phyloP scores from a whole-genome alignment of 2,329 filamentous ascomycete species.

The Fusarium nematophilum region DNA sequence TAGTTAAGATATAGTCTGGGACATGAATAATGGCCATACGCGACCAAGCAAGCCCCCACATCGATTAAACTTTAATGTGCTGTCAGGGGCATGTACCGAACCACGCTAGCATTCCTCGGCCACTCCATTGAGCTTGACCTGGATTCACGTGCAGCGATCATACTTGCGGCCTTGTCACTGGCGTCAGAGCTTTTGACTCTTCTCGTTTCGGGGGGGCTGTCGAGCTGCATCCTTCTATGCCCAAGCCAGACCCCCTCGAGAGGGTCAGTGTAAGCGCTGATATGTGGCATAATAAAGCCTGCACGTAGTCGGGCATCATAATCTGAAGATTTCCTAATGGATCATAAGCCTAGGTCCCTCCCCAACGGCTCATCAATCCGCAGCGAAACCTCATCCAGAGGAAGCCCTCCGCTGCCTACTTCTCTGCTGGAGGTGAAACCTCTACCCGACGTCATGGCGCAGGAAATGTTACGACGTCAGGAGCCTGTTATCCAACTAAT shows the following conservation, averaged over 20 bases:
- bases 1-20: background rate
- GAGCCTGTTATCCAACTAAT: background rate
- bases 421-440: background rate
- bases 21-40: background rate
- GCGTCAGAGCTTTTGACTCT: background rate
- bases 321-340: background rate
- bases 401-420: background rate
- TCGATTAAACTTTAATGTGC: background rate
- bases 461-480: background rate
- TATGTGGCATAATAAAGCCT: background rate
- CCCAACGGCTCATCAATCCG: background rate
- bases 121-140: background rate
- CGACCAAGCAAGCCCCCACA: background rate
- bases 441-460: background rate
- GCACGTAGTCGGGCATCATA: background rate
- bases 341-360: background rate
- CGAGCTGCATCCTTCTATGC: background rate
- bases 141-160: background rate
- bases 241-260: background rate
- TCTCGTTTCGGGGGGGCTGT: background rate
- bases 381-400: background rate
- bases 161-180: background rate
- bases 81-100: constrained; percentile 1
- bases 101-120: constrained; percentile 12
- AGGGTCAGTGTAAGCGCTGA: background rate